Conservation (phyloP, 2,329 filamentous ascomycete species). For the Blastomyces emzantsi region DNA sequence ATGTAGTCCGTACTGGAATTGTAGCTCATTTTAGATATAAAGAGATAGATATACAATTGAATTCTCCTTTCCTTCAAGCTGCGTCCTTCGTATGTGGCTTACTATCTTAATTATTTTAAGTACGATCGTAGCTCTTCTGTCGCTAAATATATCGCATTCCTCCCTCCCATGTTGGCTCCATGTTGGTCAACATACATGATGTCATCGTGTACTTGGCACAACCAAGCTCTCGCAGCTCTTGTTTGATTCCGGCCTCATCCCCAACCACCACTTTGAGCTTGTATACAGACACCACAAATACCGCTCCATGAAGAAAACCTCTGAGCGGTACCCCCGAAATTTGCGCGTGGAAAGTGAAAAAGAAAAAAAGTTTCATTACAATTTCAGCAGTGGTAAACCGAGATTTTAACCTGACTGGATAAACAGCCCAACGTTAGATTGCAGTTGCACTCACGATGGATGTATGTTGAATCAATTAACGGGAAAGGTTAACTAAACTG, state of each 20-base stretch:
- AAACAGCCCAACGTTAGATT: not conserved
- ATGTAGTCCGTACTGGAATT: not conserved
- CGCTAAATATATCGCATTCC: not conserved
- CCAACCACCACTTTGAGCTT: not conserved
- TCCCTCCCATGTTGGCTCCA: not conserved
- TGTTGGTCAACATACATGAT: not conserved
- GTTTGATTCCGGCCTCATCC: not conserved
- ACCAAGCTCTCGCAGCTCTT: not conserved
- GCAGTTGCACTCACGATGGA: conserved; percentile 14
- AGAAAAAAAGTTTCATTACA: not conserved
- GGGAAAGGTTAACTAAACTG: not conserved
- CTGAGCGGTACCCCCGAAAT: not conserved
- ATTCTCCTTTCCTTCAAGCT: not conserved
- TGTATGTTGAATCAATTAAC: conserved; percentile 11
- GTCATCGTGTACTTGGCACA: not conserved
- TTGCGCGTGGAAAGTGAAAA: not conserved
- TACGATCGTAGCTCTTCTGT: not conserved
- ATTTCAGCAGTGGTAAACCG: not conserved
- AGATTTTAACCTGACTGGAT: too few relatives aligned
- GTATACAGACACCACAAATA: not conserved
- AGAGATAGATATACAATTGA: not conserved
- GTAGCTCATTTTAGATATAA: not conserved
- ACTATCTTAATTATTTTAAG: not conserved
- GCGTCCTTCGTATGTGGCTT: not conserved
- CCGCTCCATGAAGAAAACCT: not conserved